Evolutionary conservation across 1,284 basidiomycete genomes (phyloP), one percentile per base, ranked within the genome.

Genomic region (Ceratobasidium sp.): DNA sequence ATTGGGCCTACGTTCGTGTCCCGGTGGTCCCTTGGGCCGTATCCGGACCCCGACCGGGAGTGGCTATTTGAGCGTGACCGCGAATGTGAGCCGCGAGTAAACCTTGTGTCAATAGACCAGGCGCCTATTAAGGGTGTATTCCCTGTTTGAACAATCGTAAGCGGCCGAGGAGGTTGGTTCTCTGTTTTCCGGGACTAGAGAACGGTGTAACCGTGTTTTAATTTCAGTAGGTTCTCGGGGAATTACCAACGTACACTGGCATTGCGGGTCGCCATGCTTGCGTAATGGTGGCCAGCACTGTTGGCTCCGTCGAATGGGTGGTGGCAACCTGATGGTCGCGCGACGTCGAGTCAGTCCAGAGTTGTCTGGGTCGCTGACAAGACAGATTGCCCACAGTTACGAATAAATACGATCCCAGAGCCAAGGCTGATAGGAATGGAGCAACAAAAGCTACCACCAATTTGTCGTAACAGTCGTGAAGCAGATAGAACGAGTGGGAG

Each of bases 81-180:
- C 23, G 59, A 62, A 39, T 46, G 60, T 30, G 50, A 30, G 14
- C 60, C 60, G 33, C 60, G 49, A 13, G 60, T 66, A 50, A 66
- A 54, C 13, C 60, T 49, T 46, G 60, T 66, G 27, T 66, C 60
- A 39, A 66, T 66, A 21, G 60, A 66, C 60, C 60, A 66, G 25
- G 60, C 2, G 39, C 60, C 60, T 27, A 46, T 54, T 23, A 66
- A 50, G 19, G 60, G 50, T 16, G 39, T 46, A 13, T 42, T 11
- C 21, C 60, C 60, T 2, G 60, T 66, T 29, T 46, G 60, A 14
- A 27, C 52, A 27, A 66, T 66, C 25, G 50, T 29, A 21, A 66
- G 36, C 33, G 60, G 60, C 2, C 60, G 36, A 9, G 60, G 60
- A n/a, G 36, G 60, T 42, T 66, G 60, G 16, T 42, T 21, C 25